Base-by-base conservation (phyloP, 306 rosid species). In the Quillaja saponaria region DNA sequence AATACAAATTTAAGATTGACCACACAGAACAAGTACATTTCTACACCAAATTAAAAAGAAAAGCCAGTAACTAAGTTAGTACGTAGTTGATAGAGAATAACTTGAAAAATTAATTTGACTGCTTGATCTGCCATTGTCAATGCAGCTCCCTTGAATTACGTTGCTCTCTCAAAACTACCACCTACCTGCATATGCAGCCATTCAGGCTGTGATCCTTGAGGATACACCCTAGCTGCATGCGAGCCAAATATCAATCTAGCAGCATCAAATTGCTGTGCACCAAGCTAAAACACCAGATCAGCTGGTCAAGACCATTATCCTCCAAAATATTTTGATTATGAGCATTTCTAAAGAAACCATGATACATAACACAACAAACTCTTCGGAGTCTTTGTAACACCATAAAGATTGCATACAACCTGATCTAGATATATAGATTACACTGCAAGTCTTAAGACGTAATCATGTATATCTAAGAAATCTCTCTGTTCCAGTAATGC, bases 181-280 rank as follows among this genome's bases (percentile, higher is more conserved):
- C 88, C 83, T 19, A 86, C 59, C 80, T 92, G 96, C 96, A 92
- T 92, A 68, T 89, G 96, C 57, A 92, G 72, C 95, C 95, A 89
- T 68, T 86, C 94, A 3, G 87, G 71, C 8, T 82, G 95, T 38
- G 82, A 75, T 63, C 76, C 87, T 71, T 82, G 85, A 55, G 61
- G 68, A 78, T 79, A 88, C 9, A 80, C 91, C 72, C n/a, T n/a
- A n/a, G n/a, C n/a, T n/a, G n/a, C n/a, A n/a, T n/a, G n/a, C n/a
- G n/a, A n/a, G n/a, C 89, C 95, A n/a, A n/a, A n/a, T n/a, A n/a
- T n/a, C n/a, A n/a, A n/a, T n/a, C n/a, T n/a, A n/a, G n/a, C n/a
- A 58, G 78, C 77, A 58, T 89, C 96, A 60, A 78, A 81, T 69
- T 90, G 68, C 76, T 81, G 95, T 42, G 71, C 56, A 16, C 51